Evolutionary conservation across 164 flowering plant species (phyloP).

Genomic region (Chimonanthus praecox): DNA sequence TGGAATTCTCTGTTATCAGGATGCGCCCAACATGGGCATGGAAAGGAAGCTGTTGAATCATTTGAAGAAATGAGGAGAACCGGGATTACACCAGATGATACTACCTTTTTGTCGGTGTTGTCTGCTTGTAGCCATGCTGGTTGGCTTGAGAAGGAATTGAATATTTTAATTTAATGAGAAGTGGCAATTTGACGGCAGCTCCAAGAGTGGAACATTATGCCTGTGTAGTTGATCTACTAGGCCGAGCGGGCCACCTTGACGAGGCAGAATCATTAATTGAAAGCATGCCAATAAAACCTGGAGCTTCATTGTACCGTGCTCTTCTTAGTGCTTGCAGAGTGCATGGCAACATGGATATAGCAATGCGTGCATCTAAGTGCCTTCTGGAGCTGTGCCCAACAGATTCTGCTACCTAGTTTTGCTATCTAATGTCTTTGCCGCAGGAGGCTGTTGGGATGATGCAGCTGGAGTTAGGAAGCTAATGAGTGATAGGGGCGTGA

Average conservation of each 20-base stretch:
- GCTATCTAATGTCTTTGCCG: conserved; percentile 35
- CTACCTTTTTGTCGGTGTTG: conserved; percentile 39
- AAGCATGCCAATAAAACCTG: conserved; percentile 37
- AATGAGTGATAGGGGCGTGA: conserved; percentile 41
- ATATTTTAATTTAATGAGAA: conserved; percentile 38
- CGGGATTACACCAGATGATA: conserved; percentile 31
- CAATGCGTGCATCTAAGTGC: conserved; percentile 29
- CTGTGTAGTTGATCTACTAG: conserved; percentile 39
- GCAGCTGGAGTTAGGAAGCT: conserved; percentile 33
- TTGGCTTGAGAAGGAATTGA: conserved; percentile 39
- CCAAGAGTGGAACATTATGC: conserved; percentile 43
- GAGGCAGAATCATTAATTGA: conserved; percentile 48
- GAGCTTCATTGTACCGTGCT: conserved; percentile 34
- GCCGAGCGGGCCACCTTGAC: conserved; percentile 39
- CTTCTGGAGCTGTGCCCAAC: conserved; percentile 35
- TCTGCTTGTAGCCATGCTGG: conserved; percentile 59
- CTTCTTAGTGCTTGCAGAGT: conserved; percentile 43
- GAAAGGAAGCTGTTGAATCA: conserved; percentile 36
- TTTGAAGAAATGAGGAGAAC: conserved; percentile 43
- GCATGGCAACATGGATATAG: conserved; percentile 44
- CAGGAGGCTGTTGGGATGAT: conserved; percentile 38
- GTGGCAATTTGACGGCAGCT: conserved; percentile 12
- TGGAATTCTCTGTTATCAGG: conserved; percentile 57
- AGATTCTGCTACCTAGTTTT: conserved; percentile 48
- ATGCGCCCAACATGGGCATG: conserved; percentile 46